Base-by-base conservation (phyloP, 257 asterid species). In the Avicennia marina region DNA sequence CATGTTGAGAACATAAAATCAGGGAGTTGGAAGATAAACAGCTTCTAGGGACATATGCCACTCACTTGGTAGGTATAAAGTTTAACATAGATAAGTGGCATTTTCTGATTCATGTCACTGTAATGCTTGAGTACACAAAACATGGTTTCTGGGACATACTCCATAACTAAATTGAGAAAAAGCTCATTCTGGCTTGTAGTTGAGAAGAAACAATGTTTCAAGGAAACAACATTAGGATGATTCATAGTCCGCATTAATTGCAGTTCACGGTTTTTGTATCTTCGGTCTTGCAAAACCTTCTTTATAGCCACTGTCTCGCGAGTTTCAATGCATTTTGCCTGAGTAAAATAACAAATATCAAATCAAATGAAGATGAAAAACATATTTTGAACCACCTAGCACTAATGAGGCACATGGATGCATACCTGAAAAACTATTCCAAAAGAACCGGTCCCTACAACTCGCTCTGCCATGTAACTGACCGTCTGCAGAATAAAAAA, bases 271-370 rank as follows among this genome's bases (percentile, higher is more conserved):
- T 78, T 90, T 67, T 90, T 90, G 75, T 90, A 87, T 82, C 96
- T 77, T 44, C 91, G 75, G 78, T 90, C 98, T 77, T 88, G 96
- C 81, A 88, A 69, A 64, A 88, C 95, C 86, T 88, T 88, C 84
- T 88, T 88, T 48, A 88, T 90, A 56, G 98, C 98, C 70, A 90
- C 95, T 13, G 94, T 84, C 70, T 90, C 98, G 36, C 96, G 94
- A 50, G 95, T 90, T 87, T 90, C 98, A 56, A 90, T 73, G 75
- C 94, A 87, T 67, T 90, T 90, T 59, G 98, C 98, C 98, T 90
- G 44, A 44, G 74, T 27, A 46, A 46, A 66, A 55, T 11, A 10
- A 39, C 36, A 54, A 38, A 61, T 43, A 22, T 38, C 33, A 46
- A 52, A 51, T 34, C 53, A 41, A 62, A n/a, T 6, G 17, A 24